Evolutionary conservation across 345 rosid genomes (phyloP), one percentile per base, ranked within the genome.

Genomic region (Hevea brasiliensis): DNA sequence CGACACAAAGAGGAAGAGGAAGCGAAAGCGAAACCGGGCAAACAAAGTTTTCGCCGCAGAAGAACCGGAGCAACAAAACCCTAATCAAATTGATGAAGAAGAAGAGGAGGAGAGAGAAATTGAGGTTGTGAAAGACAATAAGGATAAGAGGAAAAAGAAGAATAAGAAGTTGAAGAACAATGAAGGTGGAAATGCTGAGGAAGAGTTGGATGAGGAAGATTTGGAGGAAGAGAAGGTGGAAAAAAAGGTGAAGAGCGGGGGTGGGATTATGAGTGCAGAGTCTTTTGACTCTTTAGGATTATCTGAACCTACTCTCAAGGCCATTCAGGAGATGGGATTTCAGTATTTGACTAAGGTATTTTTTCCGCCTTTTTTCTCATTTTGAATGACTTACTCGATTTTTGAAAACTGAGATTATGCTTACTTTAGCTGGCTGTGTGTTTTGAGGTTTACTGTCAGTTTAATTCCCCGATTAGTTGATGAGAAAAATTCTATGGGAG

Each of bases 181-280:
- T 2, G 62, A 54, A 18, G 61, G 40, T 45, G 55, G 14, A 3
- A 47, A 24, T 47, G 56, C 2, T 9, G 64, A 60, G 32, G 74
- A 74, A 65, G 83, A 72, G 45, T 51, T 61, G 23, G 65, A 54
- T 47, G 37, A 64, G 4, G 29, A 71, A 68, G 20, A 81, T 70
- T 80, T 72, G 48, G 77, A 56, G 10, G 75, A 74, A 45, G 82
- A 76, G 48, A 71, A 74, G 75, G 57, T 51, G 57, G 56, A 67
- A 20, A 64, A 73, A 69, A 72, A 68, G 48, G 74, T 66, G 67
- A 73, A 79, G 56, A 77, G 68, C 1, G 83, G 85, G 5, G 65
- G 94, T 63, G 98, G 98, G 61, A 95, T 95, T 40, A 90, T 92
- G 97, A 95, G 92, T 54, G 75, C 83, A 13, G 88, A 80, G 26